A percentile compares a stretch with the other conserved stretches of the same genome.
phyloP scores from a whole-genome alignment of 2,329 filamentous ascomycete genomes.

The Penicillium aurantiogriseum region DNA sequence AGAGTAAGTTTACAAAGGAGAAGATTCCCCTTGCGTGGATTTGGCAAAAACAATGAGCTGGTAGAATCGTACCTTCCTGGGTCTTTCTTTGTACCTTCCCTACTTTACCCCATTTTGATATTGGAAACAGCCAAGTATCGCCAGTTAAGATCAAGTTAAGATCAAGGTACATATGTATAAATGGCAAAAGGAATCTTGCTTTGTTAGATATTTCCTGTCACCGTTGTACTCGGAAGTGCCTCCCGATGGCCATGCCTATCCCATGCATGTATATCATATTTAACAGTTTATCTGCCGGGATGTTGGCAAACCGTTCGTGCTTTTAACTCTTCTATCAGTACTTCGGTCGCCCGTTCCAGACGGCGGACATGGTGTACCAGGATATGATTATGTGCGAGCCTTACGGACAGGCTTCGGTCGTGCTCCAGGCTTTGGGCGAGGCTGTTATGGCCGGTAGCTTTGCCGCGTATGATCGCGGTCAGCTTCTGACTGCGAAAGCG shows the following conservation, averaged over 20 bases:
- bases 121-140: not conserved
- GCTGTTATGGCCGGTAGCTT: slow-evolving; percentile 34
- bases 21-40: no score
- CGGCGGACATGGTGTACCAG: slow-evolving; percentile 30
- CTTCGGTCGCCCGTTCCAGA: slow-evolving; percentile 26
- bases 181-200: no score
- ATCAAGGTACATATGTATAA: no score
- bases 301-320: no score
- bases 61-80: not conserved
- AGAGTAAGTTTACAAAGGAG: not conserved
- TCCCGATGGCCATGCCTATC: no score
- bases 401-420: slow-evolving; percentile 42
- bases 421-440: slow-evolving; percentile 40
- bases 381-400: slow-evolving; percentile 45
- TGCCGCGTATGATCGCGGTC: slow-evolving; percentile 33
- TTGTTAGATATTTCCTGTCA: no score
- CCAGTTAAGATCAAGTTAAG: not conserved
- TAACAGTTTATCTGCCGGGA: no score
- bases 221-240: no score
- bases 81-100: not conserved
- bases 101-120: not conserved
- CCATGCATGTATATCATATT: no score
- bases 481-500: slow-evolving; percentile 35
- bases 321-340: slow-evolving; percentile 22
- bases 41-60: not conserved